Percentiles rank a stretch among this genome's conserved stretches.
Evolutionary conservation across 2,329 filamentous ascomycete species (phyloP).

Genomic region (Cladorrhinum sp.): DNA sequence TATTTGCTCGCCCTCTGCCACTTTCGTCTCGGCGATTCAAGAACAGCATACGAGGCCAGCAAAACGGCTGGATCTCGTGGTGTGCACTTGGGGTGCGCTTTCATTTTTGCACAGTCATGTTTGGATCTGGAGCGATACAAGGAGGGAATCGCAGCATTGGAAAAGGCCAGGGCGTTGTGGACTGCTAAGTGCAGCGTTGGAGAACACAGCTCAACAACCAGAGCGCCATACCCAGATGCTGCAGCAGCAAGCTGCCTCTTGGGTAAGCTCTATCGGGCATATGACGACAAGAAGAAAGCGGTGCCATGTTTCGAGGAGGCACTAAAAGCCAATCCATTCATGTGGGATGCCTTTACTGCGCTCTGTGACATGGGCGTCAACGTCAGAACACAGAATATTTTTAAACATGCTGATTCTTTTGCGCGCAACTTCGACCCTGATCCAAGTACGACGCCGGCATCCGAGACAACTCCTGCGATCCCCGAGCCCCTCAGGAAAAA

Average conservation of each 20-base stretch:
- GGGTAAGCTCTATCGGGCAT: slow-evolving; percentile 80
- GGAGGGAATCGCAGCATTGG: slow-evolving; percentile 79
- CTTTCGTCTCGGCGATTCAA: slow-evolving; percentile 75
- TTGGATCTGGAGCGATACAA: slow-evolving; percentile 73
- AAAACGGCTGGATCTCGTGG: slow-evolving; percentile 68
- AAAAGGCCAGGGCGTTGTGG: slow-evolving; percentile 79
- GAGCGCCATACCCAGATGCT: slow-evolving; percentile 76
- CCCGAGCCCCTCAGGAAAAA: slow-evolving; percentile 44
- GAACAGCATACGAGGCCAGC: slow-evolving; percentile 80
- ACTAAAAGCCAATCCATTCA: slow-evolving; percentile 86
- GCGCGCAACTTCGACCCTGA: slow-evolving; percentile 47
- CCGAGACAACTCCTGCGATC: slow-evolving; percentile 34
- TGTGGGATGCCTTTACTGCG: slow-evolving; percentile 94
- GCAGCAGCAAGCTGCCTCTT: slow-evolving; percentile 79
- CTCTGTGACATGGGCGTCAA: slow-evolving; percentile 85
- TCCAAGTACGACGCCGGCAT: slow-evolving; percentile 33
- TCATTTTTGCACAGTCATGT: slow-evolving; percentile 88
- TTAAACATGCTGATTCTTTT: slow-evolving; percentile 63
- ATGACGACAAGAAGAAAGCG: slow-evolving; percentile 80
- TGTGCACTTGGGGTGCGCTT: slow-evolving; percentile 79
- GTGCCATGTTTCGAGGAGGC: slow-evolving; percentile 84
- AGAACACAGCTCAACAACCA: slow-evolving; percentile 73
- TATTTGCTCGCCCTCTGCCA: slow-evolving; percentile 85
- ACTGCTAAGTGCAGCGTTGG: slow-evolving; percentile 71
- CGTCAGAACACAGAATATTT: slow-evolving; percentile 80